A percentile compares a stretch with the other conserved stretches of the same genome.
These are phyloP conservation scores for Cladosporium sp. DNA, from an alignment of 2,329 filamentous ascomycete species.

Conservation along the genomic window DNA sequence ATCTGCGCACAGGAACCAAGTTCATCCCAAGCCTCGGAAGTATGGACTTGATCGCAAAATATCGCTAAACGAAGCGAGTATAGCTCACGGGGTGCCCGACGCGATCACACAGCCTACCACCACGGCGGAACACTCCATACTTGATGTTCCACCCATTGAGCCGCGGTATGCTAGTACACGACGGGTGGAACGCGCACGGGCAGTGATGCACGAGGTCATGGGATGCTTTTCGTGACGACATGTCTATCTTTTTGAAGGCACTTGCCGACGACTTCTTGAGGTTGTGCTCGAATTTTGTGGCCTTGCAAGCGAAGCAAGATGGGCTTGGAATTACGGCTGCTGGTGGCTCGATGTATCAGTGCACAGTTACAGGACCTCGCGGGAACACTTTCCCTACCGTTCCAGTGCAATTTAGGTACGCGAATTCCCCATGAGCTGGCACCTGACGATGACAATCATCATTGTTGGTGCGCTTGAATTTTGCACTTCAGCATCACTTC, in stretches of 20 bases:
- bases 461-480: neutral
- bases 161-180: neutral
- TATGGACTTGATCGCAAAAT: neutral
- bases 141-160: constrained; percentile 8
- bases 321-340: neutral
- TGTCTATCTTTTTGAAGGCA: neutral
- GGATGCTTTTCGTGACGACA: neutral
- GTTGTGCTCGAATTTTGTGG: neutral
- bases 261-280: neutral
- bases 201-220: neutral
- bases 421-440: too few relatives aligned
- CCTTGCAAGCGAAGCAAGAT: neutral
- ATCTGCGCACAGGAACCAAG: neutral
- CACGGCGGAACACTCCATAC: neutral
- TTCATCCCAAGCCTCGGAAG: neutral
- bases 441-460: neutral
- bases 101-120: neutral
- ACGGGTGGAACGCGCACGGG: neutral
- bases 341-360: too few relatives aligned
- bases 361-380: too few relatives aligned
- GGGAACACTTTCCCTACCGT: too few relatives aligned
- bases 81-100: neutral
- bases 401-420: too few relatives aligned
- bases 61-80: neutral
- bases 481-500: neutral